Percentiles rank a stretch among this genome's conserved stretches.
Conservation (phyloP, 1,139 yeast genomes). For the Candida gigantensis region DNA sequence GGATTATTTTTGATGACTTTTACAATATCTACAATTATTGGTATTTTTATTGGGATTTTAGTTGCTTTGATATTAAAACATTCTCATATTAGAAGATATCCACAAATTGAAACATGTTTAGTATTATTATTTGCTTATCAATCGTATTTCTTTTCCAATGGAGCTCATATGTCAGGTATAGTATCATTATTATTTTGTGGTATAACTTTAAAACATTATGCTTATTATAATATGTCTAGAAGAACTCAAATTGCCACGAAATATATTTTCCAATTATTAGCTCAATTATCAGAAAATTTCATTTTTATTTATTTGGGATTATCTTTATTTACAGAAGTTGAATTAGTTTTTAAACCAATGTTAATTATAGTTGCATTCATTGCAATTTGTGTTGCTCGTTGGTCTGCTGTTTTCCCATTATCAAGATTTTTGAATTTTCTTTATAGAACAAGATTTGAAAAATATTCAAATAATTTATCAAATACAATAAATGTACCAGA, state of each 20-base stretch:
- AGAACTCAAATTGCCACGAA: constrained; percentile 96
- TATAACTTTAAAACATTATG: constrained; percentile 93
- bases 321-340: constrained; percentile 93
- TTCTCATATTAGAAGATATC: constrained; percentile 88
- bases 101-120: constrained; percentile 93
- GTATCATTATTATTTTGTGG: constrained; percentile 95
- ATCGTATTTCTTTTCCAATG: constrained; percentile 95
- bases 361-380: constrained; percentile 86
- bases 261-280: constrained; percentile 88
- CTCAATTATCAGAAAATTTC: constrained; percentile 94
- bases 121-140: constrained; percentile 91
- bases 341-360: constrained; percentile 89
- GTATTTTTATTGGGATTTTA: constrained; percentile 80
- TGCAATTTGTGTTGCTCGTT: constrained; percentile 91
- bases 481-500: constrained; percentile 53
- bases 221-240: constrained; percentile 95
- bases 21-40: constrained; percentile 89
- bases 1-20: constrained; percentile 93
- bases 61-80: constrained; percentile 91
- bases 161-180: constrained; percentile 99
- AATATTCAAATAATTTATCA: constrained; percentile 32
- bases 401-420: constrained; percentile 97
- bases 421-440: constrained; percentile 83
- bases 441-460: constrained; percentile 55
- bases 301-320: constrained; percentile 94